A percentile compares a stretch with the other conserved stretches of the same genome.
phyloP scores from a whole-genome alignment of 352 stramenopile genomes.

The Peronospora destructor region DNA sequence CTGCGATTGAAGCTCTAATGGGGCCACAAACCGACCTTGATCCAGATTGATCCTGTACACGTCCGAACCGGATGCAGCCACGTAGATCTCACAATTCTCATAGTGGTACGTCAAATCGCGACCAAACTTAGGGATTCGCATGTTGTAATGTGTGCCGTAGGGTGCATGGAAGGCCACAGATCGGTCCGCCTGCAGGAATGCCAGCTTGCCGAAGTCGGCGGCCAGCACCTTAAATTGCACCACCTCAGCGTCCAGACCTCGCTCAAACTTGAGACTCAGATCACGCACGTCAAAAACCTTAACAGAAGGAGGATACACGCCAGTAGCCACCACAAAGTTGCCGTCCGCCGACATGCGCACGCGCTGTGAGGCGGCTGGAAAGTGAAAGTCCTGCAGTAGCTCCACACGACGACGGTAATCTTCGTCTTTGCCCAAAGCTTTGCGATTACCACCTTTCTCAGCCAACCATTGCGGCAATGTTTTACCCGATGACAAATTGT shows the following conservation, averaged over 20 bases:
- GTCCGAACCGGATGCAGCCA: conserved; percentile 81
- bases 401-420: conserved; percentile 93
- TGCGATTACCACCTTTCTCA: conserved; percentile 62
- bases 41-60: conserved; percentile 98
- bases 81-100: conserved; percentile 93
- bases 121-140: conserved; percentile 96
- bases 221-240: conserved; percentile 94
- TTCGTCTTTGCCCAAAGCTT: conserved; percentile 30
- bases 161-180: conserved; percentile 96
- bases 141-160: conserved; percentile 94
- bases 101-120: conserved; percentile 96
- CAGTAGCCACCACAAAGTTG: conserved; percentile 93
- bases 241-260: conserved; percentile 94
- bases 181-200: conserved; percentile 93
- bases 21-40: conserved; percentile 92
- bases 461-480: conserved; percentile 92
- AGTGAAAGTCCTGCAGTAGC: conserved; percentile 99
- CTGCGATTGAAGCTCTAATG: conserved; percentile 56
- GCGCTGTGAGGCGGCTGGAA: conserved; percentile 89
- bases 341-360: conserved; percentile 93
- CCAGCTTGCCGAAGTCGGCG: conserved; percentile 97
- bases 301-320: conserved; percentile 95
- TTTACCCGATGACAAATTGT: conserved; percentile 92
- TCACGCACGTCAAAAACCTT: conserved; percentile 94
- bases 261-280: conserved; percentile 98